phyloP scores from a whole-genome alignment of 179 eudicot genomes.

The Carnegiea gigantea region DNA sequence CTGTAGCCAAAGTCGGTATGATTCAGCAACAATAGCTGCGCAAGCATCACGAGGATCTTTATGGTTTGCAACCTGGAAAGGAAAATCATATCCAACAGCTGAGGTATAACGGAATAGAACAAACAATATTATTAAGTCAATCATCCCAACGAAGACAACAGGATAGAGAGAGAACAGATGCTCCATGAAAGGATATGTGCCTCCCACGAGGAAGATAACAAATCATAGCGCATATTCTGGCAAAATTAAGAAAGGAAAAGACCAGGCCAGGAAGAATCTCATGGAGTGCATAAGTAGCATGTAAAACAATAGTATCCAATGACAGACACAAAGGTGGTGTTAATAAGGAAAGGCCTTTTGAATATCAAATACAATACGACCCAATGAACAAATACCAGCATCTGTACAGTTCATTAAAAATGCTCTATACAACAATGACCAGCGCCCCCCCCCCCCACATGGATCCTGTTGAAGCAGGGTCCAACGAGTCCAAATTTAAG shows the following conservation, averaged over 20 bases:
- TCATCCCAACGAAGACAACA: neutral
- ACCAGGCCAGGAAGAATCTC: neutral
- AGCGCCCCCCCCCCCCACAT: too few relatives aligned
- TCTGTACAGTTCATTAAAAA: too few relatives aligned
- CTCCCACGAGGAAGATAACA: neutral
- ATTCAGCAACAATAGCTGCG: constrained; percentile 99
- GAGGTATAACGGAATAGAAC: constrained; percentile 5
- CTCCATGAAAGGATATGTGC: neutral
- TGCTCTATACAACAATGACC: too few relatives aligned
- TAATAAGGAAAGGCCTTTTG: neutral
- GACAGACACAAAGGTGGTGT: neutral
- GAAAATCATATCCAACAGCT: constrained; percentile 4
- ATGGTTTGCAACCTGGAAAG: constrained; percentile 68
- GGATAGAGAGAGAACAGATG: neutral
- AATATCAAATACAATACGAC: neutral
- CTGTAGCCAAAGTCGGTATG: constrained; percentile 97
- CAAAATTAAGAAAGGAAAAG: neutral
- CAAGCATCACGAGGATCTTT: constrained; percentile 99
- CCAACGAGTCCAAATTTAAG: too few relatives aligned
- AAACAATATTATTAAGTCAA: neutral
- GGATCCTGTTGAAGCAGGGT: too few relatives aligned
- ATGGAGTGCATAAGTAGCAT: neutral
- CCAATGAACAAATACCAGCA: neutral
- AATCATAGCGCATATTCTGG: neutral
- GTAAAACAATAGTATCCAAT: neutral